phyloP scores from a whole-genome alignment of 1,284 basidiomycete genomes.

The Puccinia triticina region DNA sequence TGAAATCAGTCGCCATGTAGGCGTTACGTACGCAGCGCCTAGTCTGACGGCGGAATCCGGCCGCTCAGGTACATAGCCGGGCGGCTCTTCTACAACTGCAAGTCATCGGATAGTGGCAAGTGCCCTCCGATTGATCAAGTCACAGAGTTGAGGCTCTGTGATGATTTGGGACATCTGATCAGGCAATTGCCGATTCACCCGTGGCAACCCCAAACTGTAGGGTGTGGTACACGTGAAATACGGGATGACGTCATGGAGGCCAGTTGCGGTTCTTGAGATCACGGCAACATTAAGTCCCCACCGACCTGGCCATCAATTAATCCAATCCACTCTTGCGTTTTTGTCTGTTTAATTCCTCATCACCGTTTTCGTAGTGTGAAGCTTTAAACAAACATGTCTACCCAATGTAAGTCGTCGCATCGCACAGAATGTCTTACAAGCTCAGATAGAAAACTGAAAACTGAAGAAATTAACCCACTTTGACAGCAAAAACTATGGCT shows the following conservation, averaged over 20 bases:
- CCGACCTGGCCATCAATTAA: background rate
- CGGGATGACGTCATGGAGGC: conserved; percentile 19
- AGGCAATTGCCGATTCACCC: background rate
- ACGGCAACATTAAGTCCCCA: background rate
- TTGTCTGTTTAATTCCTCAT: background rate
- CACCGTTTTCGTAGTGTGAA: too few species aligned
- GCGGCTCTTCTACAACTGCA: too few species aligned
- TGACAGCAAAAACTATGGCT: conserved; percentile 42
- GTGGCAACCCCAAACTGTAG: background rate
- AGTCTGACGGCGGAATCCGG: too few species aligned
- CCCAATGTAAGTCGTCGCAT: conserved; percentile 38
- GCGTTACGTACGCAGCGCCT: too few species aligned
- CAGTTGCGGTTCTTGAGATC: conserved; percentile 1
- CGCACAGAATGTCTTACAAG: background rate
- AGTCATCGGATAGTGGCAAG: too few species aligned
- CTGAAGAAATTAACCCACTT: background rate
- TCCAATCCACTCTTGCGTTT: background rate
- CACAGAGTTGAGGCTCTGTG: too few species aligned
- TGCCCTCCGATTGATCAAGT: too few species aligned
- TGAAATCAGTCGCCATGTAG: too few species aligned
- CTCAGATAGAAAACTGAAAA: background rate
- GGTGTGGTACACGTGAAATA: background rate
- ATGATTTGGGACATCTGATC: background rate
- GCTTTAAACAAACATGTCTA: conserved; percentile 25
- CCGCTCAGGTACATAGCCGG: too few species aligned